Evolutionary conservation across 176 grass and related monocot genomes (phyloP).

Genomic region (Eremochloa ophiuroides): DNA sequence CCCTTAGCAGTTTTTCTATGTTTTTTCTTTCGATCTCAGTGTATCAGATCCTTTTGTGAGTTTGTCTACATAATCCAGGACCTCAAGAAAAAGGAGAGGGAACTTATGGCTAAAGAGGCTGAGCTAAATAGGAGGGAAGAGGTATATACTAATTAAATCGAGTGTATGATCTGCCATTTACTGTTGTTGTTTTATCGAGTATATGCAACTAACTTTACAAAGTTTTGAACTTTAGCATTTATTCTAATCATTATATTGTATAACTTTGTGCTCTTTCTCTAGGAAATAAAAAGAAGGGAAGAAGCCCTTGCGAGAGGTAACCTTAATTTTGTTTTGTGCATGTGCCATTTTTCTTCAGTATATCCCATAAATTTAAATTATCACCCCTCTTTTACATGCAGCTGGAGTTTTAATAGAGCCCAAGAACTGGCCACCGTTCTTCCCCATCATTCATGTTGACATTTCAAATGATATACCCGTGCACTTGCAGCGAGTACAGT

Average conservation of each 20-base stretch:
- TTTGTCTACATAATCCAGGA: constrained; percentile 28
- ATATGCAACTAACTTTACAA: neutral
- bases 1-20: neutral
- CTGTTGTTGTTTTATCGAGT: neutral
- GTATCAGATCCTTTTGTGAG: neutral
- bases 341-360: neutral
- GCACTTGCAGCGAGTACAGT: constrained; percentile 63
- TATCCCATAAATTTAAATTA: neutral
- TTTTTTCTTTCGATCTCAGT: neutral
- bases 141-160: constrained; percentile 18
- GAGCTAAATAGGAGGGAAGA: constrained; percentile 65
- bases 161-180: neutral
- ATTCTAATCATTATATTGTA: neutral
- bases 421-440: constrained; percentile 72
- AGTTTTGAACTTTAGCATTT: neutral
- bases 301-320: constrained; percentile 50
- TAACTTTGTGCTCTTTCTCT: neutral
- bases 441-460: constrained; percentile 70
- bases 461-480: constrained; percentile 65
- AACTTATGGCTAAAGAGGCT: constrained; percentile 56
- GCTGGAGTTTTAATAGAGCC: constrained; percentile 51
- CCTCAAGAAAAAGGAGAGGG: constrained; percentile 51
- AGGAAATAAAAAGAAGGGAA: constrained; percentile 62
- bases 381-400: constrained; percentile 10
- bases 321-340: neutral